These are phyloP conservation scores for Pisolithus tinctorius DNA, from an alignment of 768 basidiomycete genomes.

Conservation along the genomic window DNA sequence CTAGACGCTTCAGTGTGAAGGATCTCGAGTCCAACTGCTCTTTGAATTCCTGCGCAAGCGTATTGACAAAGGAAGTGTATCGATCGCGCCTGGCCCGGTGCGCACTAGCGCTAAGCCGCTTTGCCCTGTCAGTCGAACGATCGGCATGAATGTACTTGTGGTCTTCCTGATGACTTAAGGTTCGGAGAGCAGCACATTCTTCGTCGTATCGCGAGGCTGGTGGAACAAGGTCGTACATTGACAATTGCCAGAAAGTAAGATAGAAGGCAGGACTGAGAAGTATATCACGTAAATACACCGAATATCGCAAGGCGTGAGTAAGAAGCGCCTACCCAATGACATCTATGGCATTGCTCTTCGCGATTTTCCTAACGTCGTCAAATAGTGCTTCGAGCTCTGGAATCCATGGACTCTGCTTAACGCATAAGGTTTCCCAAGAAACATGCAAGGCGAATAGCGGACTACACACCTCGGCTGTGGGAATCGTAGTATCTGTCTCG, in stretches of 20 bases:
- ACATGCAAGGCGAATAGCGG: too few species aligned
- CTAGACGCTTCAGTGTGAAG: constrained; percentile 71
- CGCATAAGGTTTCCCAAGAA: too few species aligned
- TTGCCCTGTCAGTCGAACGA: constrained; percentile 59
- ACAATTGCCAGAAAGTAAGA: constrained; percentile 94
- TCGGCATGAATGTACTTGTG: constrained; percentile 57
- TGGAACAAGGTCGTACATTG: constrained; percentile 81
- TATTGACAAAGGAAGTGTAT: constrained; percentile 52
- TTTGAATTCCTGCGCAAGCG: constrained; percentile 63
- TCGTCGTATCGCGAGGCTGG: constrained; percentile 76
- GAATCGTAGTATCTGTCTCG: constrained; percentile 28
- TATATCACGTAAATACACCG: constrained; percentile 5
- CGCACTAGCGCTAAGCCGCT: constrained; percentile 46
- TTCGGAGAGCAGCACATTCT: constrained; percentile 55
- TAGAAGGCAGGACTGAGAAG: constrained; percentile 78
- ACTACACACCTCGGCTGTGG: constrained; percentile 19
- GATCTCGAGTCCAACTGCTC: constrained; percentile 66
- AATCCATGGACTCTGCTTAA: constrained; percentile 65
- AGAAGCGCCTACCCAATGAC: constrained; percentile 58
- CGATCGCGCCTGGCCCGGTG: constrained; percentile 63
- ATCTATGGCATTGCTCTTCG: constrained; percentile 57
- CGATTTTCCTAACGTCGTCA: constrained; percentile 64
- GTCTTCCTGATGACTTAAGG: constrained; percentile 65
- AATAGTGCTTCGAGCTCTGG: constrained; percentile 68
- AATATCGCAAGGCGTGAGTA: constrained; percentile 1